Percentiles rank a stretch among this genome's conserved stretches.
phyloP scores from a whole-genome alignment of 2,329 filamentous ascomycete species.

The Ramichloridium luteum region DNA sequence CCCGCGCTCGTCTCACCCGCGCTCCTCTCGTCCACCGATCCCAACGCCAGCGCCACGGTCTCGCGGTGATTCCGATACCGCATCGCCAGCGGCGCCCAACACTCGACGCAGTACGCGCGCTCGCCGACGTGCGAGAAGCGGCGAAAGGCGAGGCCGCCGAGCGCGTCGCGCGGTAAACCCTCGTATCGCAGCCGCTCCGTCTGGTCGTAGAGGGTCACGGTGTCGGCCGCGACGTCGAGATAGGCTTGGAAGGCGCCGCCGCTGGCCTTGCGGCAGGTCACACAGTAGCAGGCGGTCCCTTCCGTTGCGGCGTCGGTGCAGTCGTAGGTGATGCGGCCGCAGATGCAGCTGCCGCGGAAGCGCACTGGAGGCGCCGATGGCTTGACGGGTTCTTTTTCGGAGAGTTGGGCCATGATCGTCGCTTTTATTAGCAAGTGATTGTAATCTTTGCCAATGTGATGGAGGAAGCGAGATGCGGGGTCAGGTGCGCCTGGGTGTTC shows the following conservation, averaged over 20 bases:
- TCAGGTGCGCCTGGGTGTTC: no score
- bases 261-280: slow-evolving; percentile 16
- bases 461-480: no score
- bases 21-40: slow-evolving; percentile 14
- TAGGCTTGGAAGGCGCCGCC: slow-evolving; percentile 15
- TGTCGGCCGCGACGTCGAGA: slow-evolving; percentile 7
- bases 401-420: no score
- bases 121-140: slow-evolving; percentile 11
- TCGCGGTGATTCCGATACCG: slow-evolving; percentile 11
- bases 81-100: slow-evolving; percentile 15
- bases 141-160: slow-evolving; percentile 10
- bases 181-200: slow-evolving; percentile 10
- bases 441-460: no score
- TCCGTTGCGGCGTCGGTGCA: slow-evolving; percentile 8
- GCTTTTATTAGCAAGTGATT: no score
- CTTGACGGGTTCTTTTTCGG: no score
- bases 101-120: slow-evolving; percentile 13
- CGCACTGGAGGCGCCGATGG: slow-evolving; percentile 1
- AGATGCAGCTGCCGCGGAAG: slow-evolving; percentile 17
- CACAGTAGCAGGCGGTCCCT: slow-evolving; percentile 12
- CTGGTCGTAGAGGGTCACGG: slow-evolving; percentile 13
- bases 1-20: slow-evolving; percentile 8
- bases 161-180: slow-evolving; percentile 11
- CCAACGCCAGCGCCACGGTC: slow-evolving; percentile 8
- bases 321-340: slow-evolving; percentile 15